Percentiles rank a stretch among this genome's conserved stretches.
These are phyloP conservation scores for Globisporangium ultimum DNA, from an alignment of 352 stramenopile genomes.

Conservation along the genomic window DNA sequence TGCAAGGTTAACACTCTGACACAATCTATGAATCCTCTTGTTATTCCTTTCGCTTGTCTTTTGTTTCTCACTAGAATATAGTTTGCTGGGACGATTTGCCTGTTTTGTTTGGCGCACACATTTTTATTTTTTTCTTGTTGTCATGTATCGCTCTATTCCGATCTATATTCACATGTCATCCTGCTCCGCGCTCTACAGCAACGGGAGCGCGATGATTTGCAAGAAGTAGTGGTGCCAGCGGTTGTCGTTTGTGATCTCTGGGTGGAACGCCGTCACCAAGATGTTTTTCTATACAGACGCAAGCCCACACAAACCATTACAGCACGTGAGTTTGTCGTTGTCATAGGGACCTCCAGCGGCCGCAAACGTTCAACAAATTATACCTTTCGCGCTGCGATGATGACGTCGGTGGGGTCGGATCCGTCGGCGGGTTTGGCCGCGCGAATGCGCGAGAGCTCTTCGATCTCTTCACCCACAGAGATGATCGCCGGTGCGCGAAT, in stretches of 20 bases:
- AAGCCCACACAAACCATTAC: neutral
- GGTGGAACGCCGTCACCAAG: slow-evolving; percentile 95
- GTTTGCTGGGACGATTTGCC: slow-evolving; percentile 13
- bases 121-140: slow-evolving; percentile 6
- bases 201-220: slow-evolving; percentile 55
- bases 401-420: slow-evolving; percentile 76
- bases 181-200: slow-evolving; percentile 21
- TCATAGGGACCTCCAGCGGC: neutral
- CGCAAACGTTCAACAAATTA: neutral
- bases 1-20: slow-evolving; percentile 43
- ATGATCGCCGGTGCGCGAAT: slow-evolving; percentile 97
- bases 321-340: neutral
- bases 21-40: slow-evolving; percentile 15
- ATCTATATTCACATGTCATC: neutral
- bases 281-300: slow-evolving; percentile 67
- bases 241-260: slow-evolving; percentile 92
- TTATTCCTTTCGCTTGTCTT: slow-evolving; percentile 9
- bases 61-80: slow-evolving; percentile 20
- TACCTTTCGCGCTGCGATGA: slow-evolving; percentile 77
- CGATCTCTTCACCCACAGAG: slow-evolving; percentile 82
- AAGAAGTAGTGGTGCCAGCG: slow-evolving; percentile 96
- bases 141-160: slow-evolving; percentile 3
- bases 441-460: slow-evolving; percentile 89
- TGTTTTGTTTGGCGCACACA: slow-evolving; percentile 5
- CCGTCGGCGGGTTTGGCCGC: slow-evolving; percentile 64